These are phyloP conservation scores for Eucalyptus leucophloia DNA, from an alignment of 345 rosid genomes.

Conservation along the genomic window DNA sequence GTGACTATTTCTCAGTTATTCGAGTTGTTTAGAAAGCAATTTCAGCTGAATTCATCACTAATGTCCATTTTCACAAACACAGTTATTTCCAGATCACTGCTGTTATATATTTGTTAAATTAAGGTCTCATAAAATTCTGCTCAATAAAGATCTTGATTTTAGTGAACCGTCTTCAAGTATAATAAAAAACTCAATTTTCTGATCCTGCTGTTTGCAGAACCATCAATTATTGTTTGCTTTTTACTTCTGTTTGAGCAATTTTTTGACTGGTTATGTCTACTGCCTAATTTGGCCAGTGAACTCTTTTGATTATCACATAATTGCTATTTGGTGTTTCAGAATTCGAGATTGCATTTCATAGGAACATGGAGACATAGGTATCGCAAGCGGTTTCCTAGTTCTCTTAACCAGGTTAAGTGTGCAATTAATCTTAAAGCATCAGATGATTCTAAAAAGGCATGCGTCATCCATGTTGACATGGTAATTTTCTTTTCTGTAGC, in stretches of 20 bases:
- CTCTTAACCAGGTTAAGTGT: slow-evolving; percentile 17
- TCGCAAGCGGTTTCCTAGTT: slow-evolving; percentile 52
- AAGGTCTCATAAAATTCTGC: background rate
- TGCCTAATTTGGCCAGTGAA: background rate
- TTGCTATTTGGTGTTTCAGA: slow-evolving; percentile 17
- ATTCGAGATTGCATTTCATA: slow-evolving; percentile 94
- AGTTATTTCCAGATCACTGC: background rate
- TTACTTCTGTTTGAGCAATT: background rate
- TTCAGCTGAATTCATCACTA: background rate
- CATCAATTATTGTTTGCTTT: background rate
- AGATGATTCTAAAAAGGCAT: slow-evolving; percentile 17
- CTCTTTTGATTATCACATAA: background rate
- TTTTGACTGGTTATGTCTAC: background rate
- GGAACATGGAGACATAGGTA: slow-evolving; percentile 98
- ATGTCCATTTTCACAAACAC: background rate
- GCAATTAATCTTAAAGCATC: slow-evolving; percentile 13
- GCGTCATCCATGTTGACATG: slow-evolving; percentile 81
- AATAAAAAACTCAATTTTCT: background rate
- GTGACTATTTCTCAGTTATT: background rate
- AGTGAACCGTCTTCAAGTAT: background rate
- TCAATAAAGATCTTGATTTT: background rate
- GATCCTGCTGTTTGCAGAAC: background rate
- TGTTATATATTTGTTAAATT: background rate
- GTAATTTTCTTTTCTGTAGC: slow-evolving; percentile 18
- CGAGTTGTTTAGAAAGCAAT: background rate